Conservation (phyloP, 345 rosid species). For the Boechera divaricarpa region DNA sequence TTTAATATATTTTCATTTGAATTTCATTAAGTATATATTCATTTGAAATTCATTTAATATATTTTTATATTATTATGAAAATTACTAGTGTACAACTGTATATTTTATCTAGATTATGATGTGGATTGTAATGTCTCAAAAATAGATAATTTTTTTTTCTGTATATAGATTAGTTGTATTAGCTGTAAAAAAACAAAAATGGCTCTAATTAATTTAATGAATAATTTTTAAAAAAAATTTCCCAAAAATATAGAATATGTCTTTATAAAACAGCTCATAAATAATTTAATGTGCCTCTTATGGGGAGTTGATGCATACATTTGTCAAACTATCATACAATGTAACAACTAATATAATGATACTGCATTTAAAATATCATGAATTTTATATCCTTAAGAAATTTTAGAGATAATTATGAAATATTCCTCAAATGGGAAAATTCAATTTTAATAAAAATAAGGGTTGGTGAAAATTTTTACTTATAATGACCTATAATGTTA, state of each 20-base stretch:
- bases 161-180: background rate
- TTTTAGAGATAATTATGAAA: slow-evolving; percentile 1
- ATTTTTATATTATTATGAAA: background rate
- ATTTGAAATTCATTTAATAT: too few species aligned
- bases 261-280: background rate
- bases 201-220: background rate
- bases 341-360: background rate
- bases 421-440: background rate
- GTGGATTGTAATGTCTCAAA: background rate
- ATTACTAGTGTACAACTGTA: background rate
- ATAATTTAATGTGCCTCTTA: background rate
- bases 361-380: background rate
- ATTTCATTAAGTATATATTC: background rate
- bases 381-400: background rate
- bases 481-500: background rate
- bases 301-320: background rate
- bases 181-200: background rate
- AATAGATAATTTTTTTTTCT: background rate
- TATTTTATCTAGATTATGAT: background rate
- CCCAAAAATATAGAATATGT: background rate
- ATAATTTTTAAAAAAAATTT: background rate
- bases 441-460: background rate
- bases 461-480: background rate
- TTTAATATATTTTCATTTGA: background rate
- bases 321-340: slow-evolving; percentile 1